Percentiles rank a stretch among this genome's conserved stretches.
Evolutionary conservation across 129 eudicot species (phyloP).

Genomic region (Pittosporum tobira): DNA sequence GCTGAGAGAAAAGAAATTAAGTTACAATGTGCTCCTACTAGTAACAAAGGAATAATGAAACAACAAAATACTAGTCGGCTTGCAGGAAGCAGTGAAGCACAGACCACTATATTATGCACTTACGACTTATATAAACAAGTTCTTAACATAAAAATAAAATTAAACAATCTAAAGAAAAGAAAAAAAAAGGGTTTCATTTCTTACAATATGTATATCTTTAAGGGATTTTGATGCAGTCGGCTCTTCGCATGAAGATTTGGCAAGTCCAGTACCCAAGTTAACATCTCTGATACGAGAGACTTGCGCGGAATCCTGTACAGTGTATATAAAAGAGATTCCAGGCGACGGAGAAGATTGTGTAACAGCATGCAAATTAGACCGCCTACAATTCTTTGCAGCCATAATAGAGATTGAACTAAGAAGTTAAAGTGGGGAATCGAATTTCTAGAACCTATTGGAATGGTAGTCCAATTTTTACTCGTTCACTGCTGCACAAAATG

Average conservation of each 20-base stretch:
- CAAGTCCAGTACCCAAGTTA: constrained; percentile 24
- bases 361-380: constrained; percentile 33
- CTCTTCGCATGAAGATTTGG: constrained; percentile 20
- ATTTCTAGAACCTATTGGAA: constrained; percentile 3
- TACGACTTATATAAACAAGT: background rate
- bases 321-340: constrained; percentile 47
- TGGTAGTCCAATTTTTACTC: background rate
- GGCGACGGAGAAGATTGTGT: constrained; percentile 51
- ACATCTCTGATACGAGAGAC: constrained; percentile 31
- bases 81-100: background rate
- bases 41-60: background rate
- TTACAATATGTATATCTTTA: constrained; percentile 56
- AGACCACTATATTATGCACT: too few relatives aligned
- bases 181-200: background rate
- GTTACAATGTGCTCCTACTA: background rate
- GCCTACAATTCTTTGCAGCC: constrained; percentile 8
- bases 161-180: background rate
- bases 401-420: background rate
- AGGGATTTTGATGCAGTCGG: constrained; percentile 24
- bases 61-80: background rate
- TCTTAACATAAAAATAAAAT: background rate
- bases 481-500: constrained; percentile 1
- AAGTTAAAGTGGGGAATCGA: background rate
- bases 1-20: constrained; percentile 19
- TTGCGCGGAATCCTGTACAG: constrained; percentile 29